phyloP scores from a whole-genome alignment of 768 basidiomycete genomes.

The Mycena amicta region DNA sequence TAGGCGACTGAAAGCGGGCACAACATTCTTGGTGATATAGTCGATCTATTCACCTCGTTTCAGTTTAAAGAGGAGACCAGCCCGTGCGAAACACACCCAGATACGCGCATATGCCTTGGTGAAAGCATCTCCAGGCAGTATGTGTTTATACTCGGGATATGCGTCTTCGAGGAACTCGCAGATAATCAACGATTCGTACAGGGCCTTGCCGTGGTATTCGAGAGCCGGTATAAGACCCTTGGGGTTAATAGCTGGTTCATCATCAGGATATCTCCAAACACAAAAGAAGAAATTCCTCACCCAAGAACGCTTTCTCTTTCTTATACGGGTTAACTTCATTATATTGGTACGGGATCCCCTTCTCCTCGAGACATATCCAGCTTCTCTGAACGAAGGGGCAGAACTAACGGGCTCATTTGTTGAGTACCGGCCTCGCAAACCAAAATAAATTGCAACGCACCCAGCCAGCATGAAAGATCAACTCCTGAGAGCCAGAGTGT shows the following conservation, averaged over 20 bases:
- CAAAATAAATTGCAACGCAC: conserved; percentile 32
- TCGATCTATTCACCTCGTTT: conserved; percentile 35
- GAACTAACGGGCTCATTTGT: conserved; percentile 38
- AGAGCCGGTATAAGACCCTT: conserved; percentile 67
- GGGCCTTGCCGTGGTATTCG: conserved; percentile 53
- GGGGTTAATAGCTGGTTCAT: conserved; percentile 64
- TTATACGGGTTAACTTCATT: conserved; percentile 72
- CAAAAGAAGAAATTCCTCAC: conserved; percentile 36
- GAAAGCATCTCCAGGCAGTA: conserved; percentile 55
- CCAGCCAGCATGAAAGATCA: conserved; percentile 66
- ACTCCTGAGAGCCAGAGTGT: conserved; percentile 54
- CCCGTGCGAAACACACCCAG: too few relatives aligned
- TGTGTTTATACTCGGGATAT: conserved; percentile 43
- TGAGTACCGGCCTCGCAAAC: background rate
- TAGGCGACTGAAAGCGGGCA: conserved; percentile 53
- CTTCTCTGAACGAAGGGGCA: conserved; percentile 62
- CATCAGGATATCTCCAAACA: too few relatives aligned
- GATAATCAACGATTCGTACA: conserved; percentile 68
- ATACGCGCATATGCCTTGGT: conserved; percentile 55
- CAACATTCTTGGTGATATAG: conserved; percentile 51
- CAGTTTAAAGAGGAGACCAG: too few relatives aligned
- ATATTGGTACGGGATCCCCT: conserved; percentile 67
- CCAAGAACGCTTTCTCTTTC: conserved; percentile 60
- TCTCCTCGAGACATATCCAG: conserved; percentile 72
- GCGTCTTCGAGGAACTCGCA: conserved; percentile 71